phyloP scores from a whole-genome alignment of 768 basidiomycete species.

The Suillus weaverae region DNA sequence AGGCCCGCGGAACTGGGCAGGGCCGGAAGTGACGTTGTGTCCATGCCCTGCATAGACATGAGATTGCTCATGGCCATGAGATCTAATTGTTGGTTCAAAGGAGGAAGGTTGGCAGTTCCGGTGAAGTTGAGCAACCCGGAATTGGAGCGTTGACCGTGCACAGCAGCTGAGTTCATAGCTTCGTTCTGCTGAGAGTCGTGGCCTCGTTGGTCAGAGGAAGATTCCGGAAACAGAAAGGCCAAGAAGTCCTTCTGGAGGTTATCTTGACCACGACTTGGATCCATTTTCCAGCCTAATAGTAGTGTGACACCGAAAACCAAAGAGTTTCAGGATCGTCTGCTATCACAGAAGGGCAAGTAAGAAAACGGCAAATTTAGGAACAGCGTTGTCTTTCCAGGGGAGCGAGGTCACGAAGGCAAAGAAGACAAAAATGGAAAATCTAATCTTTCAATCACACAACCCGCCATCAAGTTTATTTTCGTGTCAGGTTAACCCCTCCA shows the following conservation, averaged over 20 bases:
- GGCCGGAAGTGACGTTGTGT: conserved; percentile 15
- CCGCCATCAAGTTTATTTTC: neutral
- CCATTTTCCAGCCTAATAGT: conserved; percentile 17
- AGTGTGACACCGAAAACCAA: neutral
- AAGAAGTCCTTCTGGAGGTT: conserved; percentile 35
- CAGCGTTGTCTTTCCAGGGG: neutral
- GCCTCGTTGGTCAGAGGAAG: conserved; percentile 23
- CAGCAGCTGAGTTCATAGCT: conserved; percentile 1
- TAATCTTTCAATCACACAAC: conserved; percentile 2
- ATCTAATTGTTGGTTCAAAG: conserved; percentile 44
- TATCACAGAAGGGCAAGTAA: conserved; percentile 1
- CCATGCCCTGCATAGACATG: conserved; percentile 50
- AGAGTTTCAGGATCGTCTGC: neutral
- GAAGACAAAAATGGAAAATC: neutral
- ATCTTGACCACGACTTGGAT: conserved; percentile 26
- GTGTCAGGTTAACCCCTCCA: neutral
- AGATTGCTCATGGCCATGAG: conserved; percentile 45
- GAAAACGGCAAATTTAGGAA: neutral
- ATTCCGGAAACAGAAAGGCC: conserved; percentile 34
- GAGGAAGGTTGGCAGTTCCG: conserved; percentile 10
- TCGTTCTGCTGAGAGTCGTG: conserved; percentile 25
- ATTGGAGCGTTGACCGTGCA: conserved; percentile 17
- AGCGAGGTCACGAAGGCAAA: neutral
- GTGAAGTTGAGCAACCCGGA: conserved; percentile 7
- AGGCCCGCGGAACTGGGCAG: conserved; percentile 23